These are phyloP conservation scores for Hericium erinaceus DNA, from an alignment of 768 basidiomycete species.

Conservation along the genomic window DNA sequence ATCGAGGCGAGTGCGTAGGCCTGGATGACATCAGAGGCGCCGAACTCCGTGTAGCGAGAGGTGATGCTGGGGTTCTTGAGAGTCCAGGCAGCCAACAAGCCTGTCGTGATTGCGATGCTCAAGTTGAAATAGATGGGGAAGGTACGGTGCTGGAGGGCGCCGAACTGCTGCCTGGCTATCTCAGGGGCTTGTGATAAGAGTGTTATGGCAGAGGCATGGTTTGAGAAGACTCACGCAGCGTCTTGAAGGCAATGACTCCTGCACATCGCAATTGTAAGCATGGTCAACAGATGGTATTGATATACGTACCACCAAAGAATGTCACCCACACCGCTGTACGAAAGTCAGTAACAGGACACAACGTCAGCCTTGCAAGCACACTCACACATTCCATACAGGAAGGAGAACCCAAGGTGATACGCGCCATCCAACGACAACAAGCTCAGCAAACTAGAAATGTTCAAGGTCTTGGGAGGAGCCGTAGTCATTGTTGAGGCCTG, in stretches of 20 bases:
- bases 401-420: constrained; percentile 50
- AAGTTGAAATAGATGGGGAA: constrained; percentile 69
- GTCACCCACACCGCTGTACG: constrained; percentile 44
- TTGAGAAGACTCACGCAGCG: constrained; percentile 38
- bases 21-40: constrained; percentile 54
- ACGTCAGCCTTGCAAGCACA: neutral
- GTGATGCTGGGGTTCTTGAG: constrained; percentile 48
- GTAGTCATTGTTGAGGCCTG: neutral
- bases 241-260: constrained; percentile 54
- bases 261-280: neutral
- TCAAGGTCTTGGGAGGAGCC: constrained; percentile 2
- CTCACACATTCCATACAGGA: constrained; percentile 66
- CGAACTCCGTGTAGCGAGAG: constrained; percentile 35
- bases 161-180: constrained; percentile 63
- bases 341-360: neutral
- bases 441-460: constrained; percentile 10
- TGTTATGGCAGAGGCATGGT: neutral
- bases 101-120: constrained; percentile 44
- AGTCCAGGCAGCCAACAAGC: constrained; percentile 50
- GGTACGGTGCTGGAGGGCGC: constrained; percentile 60
- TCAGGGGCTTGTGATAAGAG: neutral
- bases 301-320: constrained; percentile 49
- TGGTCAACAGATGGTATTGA: neutral
- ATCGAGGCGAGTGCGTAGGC: constrained; percentile 45
- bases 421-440: constrained; percentile 25